A percentile compares a stretch with the other conserved stretches of the same genome.
Conservation (phyloP, 306 rosid genomes). For the Vachellia pachyceras region DNA sequence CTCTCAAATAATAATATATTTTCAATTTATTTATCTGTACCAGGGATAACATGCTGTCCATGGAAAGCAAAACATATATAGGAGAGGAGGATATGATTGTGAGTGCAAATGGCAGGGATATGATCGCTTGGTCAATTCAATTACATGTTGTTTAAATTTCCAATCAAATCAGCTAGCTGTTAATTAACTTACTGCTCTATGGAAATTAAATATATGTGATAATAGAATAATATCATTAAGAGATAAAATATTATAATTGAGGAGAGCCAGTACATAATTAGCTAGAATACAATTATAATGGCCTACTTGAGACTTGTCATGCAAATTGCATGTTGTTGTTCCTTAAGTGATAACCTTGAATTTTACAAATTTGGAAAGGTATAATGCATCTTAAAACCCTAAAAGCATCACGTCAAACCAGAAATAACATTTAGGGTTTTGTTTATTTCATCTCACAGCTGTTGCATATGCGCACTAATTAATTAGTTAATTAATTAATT, state of each 20-base stretch:
- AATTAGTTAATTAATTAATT: too few species aligned
- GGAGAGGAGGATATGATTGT: background rate
- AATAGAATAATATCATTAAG: background rate
- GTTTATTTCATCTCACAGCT: constrained; percentile 3
- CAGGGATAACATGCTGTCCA: background rate
- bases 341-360: constrained; percentile 36
- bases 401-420: constrained; percentile 32
- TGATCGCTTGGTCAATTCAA: background rate
- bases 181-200: background rate
- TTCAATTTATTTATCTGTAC: background rate
- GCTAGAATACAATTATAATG: background rate
- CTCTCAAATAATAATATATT: too few species aligned
- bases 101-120: constrained; percentile 1
- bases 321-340: constrained; percentile 12
- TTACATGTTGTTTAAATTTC: background rate
- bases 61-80: background rate
- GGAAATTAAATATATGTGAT: background rate
- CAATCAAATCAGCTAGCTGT: background rate
- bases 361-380: constrained; percentile 37
- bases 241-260: constrained; percentile 17
- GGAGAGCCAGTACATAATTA: background rate
- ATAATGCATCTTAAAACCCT: constrained; percentile 6
- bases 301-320: background rate
- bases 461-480: constrained; percentile 10
- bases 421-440: constrained; percentile 27